Base-by-base conservation (phyloP, 2,329 filamentous ascomycete species). In the Diaporthe ampelina region DNA sequence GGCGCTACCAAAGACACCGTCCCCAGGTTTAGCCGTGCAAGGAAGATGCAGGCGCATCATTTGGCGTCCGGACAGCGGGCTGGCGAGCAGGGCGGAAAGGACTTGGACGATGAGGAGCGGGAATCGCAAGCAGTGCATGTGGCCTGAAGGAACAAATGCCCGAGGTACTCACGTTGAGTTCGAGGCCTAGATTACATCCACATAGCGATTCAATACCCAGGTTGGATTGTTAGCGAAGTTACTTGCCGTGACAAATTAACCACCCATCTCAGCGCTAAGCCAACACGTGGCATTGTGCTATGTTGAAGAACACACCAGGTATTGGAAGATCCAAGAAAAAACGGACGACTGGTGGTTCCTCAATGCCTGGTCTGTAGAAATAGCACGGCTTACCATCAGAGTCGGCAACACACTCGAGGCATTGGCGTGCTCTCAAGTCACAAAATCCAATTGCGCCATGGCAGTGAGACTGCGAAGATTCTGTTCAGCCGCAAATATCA, bases 1-100 rank as follows among this genome's bases (percentile, higher is more conserved):
- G 74, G 74, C 7, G 74, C 74, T 21, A 75, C 74, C 3, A 75
- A 58, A 26, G 74, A 75, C 35, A 70, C 59, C n/a, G 68, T 70
- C 48, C 73, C 74, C 8, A 54, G 70, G 21, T 54, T 73, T 26
- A 73, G 68, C 19, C 45, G 74, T 13, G 72, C 74, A 17, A 74
- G 67, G 43, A 59, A 72, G 48, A 40, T 75, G 68, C 50, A 65
- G 32, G 56, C 45, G 13, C 72, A 70, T 45, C 48, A 72, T 24
- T 35, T 74, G 1, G 45, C 68, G 13, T 61, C 43, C 17, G 50
- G 54, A 50, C 56, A 43, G 21, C 52, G 67, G 43, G 21, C 26
- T 17, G 52, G n/a, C 26, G 37, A 19, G 21, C 56, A 48, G 21
- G 73, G 50, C 19, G 72, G 72, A 21, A 75, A 75, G 68, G 45